phyloP scores from a whole-genome alignment of 768 basidiomycete genomes.

The Zangia roseola region DNA sequence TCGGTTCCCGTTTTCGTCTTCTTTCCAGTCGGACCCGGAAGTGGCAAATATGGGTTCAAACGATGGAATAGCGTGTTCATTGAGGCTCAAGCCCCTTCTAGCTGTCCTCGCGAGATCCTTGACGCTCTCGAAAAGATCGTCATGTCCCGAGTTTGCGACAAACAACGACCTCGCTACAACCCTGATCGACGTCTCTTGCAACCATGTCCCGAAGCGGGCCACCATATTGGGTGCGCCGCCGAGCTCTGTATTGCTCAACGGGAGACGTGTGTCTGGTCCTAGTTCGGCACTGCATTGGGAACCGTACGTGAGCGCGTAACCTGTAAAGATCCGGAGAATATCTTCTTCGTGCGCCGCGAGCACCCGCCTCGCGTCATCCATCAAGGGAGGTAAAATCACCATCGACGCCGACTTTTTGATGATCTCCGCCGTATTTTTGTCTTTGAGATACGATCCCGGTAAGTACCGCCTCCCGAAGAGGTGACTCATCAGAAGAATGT shows the following conservation, averaged over 20 bases:
- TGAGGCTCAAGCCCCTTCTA: conserved; percentile 53
- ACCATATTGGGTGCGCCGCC: conserved; percentile 8
- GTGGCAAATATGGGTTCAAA: conserved; percentile 36
- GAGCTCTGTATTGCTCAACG: conserved; percentile 41
- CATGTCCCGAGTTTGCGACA: conserved; percentile 67
- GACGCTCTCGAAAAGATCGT: conserved; percentile 50
- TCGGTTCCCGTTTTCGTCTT: neutral
- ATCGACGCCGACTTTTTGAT: conserved; percentile 50
- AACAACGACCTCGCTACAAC: conserved; percentile 56
- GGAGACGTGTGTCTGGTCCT: conserved; percentile 45
- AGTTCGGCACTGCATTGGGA: conserved; percentile 37
- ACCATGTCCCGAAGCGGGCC: conserved; percentile 34
- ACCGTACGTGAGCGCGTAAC: conserved; percentile 53
- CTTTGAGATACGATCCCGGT: conserved; percentile 41
- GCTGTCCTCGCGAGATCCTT: conserved; percentile 51
- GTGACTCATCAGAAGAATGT: conserved; percentile 59
- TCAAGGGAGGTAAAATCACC: conserved; percentile 54
- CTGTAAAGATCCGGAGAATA: conserved; percentile 51
- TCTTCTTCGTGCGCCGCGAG: conserved; percentile 48
- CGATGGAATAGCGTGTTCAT: conserved; percentile 61
- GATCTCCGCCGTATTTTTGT: conserved; percentile 34
- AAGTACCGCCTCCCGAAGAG: conserved; percentile 64
- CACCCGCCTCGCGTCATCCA: conserved; percentile 37
- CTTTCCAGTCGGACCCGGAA: conserved; percentile 13
- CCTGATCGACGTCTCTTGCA: conserved; percentile 38